Evolutionary conservation across 345 rosid genomes (phyloP).

Genomic region (Gossypium longicalyx): DNA sequence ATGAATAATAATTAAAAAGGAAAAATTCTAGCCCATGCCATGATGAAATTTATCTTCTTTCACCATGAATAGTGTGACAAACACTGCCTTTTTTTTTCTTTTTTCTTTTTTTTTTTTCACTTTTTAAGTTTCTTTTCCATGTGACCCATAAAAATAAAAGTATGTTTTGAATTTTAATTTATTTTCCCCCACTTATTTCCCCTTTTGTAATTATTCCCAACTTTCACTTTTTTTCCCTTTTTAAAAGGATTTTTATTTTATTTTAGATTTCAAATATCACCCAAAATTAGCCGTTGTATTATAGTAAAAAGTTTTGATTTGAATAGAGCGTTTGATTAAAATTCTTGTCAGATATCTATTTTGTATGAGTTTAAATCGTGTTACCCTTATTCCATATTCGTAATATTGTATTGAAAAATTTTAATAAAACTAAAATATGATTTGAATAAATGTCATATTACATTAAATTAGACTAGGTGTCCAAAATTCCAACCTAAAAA

Average conservation of each 20-base stretch:
- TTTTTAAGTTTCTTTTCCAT: slow-evolving; percentile 27
- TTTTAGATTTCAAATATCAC: slow-evolving; percentile 18
- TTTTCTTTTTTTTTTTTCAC: slow-evolving; percentile 19
- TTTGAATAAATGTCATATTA: background rate
- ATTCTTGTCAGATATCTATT: rapidly evolving
- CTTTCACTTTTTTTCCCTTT: background rate
- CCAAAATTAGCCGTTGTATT: no score
- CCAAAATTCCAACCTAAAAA: background rate
- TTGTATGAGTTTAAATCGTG: rapidly evolving
- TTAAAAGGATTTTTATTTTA: background rate
- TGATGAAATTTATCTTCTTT: slow-evolving; percentile 26
- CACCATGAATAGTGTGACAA: slow-evolving; percentile 29
- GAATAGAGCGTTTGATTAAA: no score
- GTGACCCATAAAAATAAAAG: slow-evolving; percentile 16
- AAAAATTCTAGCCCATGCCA: slow-evolving; percentile 14
- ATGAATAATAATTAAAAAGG: background rate
- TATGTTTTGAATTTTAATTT: background rate
- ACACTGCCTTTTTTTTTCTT: slow-evolving; percentile 4
- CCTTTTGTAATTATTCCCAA: slow-evolving; percentile 10
- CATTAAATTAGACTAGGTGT: background rate
- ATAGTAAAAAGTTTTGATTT: no score
- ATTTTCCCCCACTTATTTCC: slow-evolving; percentile 2
- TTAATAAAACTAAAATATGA: background rate
- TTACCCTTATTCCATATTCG: rapidly evolving
- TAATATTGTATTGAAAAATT: no score